These are phyloP conservation scores for Solanum hybrid DNA, from an alignment of 305 asterid species.

Conservation along the genomic window DNA sequence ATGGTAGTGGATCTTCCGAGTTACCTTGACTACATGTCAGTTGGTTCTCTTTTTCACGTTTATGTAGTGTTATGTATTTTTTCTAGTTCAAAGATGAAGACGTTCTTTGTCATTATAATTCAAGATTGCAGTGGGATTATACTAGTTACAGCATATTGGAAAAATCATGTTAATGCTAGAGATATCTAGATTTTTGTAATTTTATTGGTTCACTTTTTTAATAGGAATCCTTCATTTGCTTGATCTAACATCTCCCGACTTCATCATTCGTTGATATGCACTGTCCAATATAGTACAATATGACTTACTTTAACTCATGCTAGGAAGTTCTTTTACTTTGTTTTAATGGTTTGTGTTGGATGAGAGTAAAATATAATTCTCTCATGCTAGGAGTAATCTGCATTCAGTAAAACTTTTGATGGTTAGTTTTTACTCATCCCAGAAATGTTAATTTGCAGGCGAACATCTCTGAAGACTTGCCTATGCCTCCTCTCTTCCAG, in stretches of 20 bases:
- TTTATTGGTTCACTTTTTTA: not conserved
- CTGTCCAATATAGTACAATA: not conserved
- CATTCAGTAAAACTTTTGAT: not conserved
- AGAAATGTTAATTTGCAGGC: conserved; percentile 38
- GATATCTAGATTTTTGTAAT: not conserved
- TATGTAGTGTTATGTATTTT: not conserved
- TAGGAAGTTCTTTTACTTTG: not conserved
- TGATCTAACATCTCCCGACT: not conserved
- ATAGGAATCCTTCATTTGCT: not conserved
- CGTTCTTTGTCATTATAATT: not conserved
- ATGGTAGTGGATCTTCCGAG: not conserved
- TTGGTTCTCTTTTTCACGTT: not conserved
- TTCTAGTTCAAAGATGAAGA: not conserved
- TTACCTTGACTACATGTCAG: not conserved
- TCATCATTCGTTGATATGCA: not conserved
- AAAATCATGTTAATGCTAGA: not conserved
- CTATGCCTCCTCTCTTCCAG: conserved; percentile 93
- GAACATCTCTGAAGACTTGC: conserved; percentile 50
- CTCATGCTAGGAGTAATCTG: not conserved
- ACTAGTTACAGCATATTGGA: not conserved
- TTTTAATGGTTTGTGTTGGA: not conserved
- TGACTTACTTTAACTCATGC: not conserved
- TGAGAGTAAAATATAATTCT: not conserved
- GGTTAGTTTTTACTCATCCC: conserved; percentile 11
- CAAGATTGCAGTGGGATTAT: not conserved